Evolutionary conservation across 805 yeast genomes (phyloP), one percentile per base, ranked within the genome.

Genomic region (Torulaspora maleeae): DNA sequence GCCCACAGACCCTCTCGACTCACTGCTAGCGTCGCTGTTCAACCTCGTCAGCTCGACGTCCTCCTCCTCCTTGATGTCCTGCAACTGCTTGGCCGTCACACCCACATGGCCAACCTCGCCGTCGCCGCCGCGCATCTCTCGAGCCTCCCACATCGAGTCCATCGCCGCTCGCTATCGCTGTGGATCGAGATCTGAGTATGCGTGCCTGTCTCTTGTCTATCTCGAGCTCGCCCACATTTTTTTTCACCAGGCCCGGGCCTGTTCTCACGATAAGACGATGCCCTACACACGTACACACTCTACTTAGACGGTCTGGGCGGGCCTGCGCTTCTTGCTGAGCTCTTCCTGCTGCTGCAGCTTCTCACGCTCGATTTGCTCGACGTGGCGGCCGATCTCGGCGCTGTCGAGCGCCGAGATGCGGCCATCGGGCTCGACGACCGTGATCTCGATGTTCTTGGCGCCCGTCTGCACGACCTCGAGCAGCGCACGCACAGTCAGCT

Each of bases 391-490:
- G 52, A 90, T 81, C 54, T 82, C 86, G 15, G 85, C 95, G 43
- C 79, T 76, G 13, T 79, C 69, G 60, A 90, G 75, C 44, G 71
- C 69, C 51, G 76, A 76, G 54, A 86, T 76, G 30, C 74, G 67
- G 54, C 75, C 70, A 42, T 78, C 80, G 25, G 96, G 86, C 50
- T 78, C 79, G 78, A 91, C 80, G 30, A 93, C 82, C 3, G 95
- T 85, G 41, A 93, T 81, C 69, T 93, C 99, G 62, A 93, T 90
- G 67, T 93, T 93, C 65, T 87, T 86, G 36, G 97, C 95, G 34
- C 99, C 99, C 2, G 97, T 90, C 71, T 93, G 98, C 19, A 93
- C 99, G 40, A 93, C 97, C 67, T 93, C 99, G 57, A 93, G 75
- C 56, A 93, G 74, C 13, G 95, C 81, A 71, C 86, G 86, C 41